Evolutionary conservation across 129 eudicot species (phyloP).

Genomic region (Calendula officinalis): DNA sequence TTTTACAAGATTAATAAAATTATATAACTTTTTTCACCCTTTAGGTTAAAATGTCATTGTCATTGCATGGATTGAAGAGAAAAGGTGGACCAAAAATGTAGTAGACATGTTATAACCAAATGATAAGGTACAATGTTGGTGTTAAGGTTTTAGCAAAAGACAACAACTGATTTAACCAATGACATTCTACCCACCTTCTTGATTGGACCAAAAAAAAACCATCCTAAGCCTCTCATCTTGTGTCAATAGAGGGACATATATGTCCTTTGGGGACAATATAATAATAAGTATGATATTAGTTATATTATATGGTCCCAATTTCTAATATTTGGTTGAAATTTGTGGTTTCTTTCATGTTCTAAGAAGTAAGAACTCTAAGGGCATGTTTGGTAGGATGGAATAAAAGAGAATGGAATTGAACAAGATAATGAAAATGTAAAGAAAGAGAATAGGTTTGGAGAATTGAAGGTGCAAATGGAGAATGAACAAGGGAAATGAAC

Average conservation of each 20-base stretch:
- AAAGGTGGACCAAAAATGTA: slow-evolving; percentile 15
- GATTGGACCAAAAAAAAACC: slow-evolving; percentile 25
- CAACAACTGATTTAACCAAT: slow-evolving; percentile 20
- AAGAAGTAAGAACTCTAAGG: too few relatives aligned
- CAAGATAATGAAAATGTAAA: too few relatives aligned
- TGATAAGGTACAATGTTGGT: slow-evolving; percentile 23
- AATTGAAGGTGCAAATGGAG: too few relatives aligned
- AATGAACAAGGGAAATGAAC: too few relatives aligned
- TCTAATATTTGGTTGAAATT: neutral
- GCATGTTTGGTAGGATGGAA: too few relatives aligned
- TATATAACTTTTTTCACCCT: neutral
- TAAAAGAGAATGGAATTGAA: too few relatives aligned
- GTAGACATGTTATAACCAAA: slow-evolving; percentile 29
- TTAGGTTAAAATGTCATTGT: neutral
- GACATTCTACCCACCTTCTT: slow-evolving; percentile 22
- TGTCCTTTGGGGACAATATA: slow-evolving; percentile 7
- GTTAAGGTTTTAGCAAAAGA: slow-evolving; percentile 38
- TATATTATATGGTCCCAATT: slow-evolving; percentile 16
- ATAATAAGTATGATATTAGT: neutral
- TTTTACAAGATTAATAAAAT: neutral
- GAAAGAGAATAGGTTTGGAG: too few relatives aligned
- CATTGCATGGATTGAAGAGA: slow-evolving; percentile 4
- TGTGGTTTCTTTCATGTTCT: slow-evolving; percentile 4
- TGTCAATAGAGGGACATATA: slow-evolving; percentile 16
- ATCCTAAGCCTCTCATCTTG: slow-evolving; percentile 16